Evolutionary conservation across 2,329 filamentous ascomycete species (phyloP), one percentile per base, ranked within the genome.

Genomic region (Colletotrichum plurivorum): DNA sequence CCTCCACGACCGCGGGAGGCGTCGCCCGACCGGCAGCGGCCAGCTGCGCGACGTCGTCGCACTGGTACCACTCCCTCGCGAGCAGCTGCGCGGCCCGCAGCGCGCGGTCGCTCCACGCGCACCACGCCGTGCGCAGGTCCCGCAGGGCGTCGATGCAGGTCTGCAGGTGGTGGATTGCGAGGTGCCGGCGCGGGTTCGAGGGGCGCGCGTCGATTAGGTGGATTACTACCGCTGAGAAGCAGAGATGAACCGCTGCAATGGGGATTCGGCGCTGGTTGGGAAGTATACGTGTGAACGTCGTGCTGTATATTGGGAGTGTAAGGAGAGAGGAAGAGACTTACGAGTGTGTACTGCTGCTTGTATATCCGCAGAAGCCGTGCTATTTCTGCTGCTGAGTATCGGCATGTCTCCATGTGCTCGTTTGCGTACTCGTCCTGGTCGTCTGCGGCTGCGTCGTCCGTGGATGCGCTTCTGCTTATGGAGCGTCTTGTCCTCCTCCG

Each of bases 291-390:
- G 2, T 1, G 12, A 13, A 10, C 18, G 45, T 10, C 2, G 6
- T 48, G 18, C 4, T 48, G 5, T 22, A n/a, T n/a, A n/a, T n/a
- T n/a, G n/a, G n/a, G n/a, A n/a, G n/a, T n/a, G n/a, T n/a, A 48
- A n/a, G 20, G 7, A 18, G 48, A 63, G n/a, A 2, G 27, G 7
- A 7, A 31, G 1, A 36, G 4, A 59, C 52, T 52, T 22, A 75
- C 74, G 18, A 75, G 61, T 2, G 69, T 72, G 18, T 75, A 74
- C 4, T 75, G 71, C 1, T 70, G 67, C 41, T 73, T 74, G 31
- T 73, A 75, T 6, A 67, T 43, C 3, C 67, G 68, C 2, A 76
- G 27, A 1, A 76, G 18, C 12, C 64, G 72, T 0, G 72, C 51
- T 0, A 75, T 73, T 18, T 75, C 66, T 4, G 61, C 41, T 0